Percentiles rank a stretch among this genome's conserved stretches.
These are phyloP conservation scores for Camillea tinctor DNA, from an alignment of 2,329 filamentous ascomycete genomes.

Conservation along the genomic window DNA sequence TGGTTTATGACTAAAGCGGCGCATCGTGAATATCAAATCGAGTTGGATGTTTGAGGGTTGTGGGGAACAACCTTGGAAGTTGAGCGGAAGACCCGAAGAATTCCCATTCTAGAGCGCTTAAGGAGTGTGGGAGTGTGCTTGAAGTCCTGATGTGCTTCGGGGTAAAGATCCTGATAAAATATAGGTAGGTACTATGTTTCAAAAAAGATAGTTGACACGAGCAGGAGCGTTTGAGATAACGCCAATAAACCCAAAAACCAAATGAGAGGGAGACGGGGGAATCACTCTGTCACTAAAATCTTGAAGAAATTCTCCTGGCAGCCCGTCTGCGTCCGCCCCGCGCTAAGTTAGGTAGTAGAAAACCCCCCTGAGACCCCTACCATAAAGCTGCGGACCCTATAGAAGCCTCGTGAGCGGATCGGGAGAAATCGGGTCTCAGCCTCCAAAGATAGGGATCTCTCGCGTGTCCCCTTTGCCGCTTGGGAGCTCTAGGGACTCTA, in stretches of 20 bases:
- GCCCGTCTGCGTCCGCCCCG: background rate
- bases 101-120: background rate
- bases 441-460: no score
- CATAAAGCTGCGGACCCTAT: background rate
- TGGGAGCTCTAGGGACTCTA: background rate
- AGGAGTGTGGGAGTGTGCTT: no score
- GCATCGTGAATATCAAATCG: background rate
- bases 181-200: background rate
- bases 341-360: background rate
- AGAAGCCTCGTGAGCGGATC: slow-evolving; percentile 1
- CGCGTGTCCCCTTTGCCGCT: no score
- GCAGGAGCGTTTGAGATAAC: no score
- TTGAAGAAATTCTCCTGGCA: background rate
- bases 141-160: background rate
- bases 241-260: background rate
- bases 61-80: no score
- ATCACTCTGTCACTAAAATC: no score
- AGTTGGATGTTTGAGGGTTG: background rate
- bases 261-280: background rate
- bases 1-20: background rate
- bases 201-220: background rate
- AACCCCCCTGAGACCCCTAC: background rate
- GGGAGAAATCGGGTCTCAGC: slow-evolving; percentile 3
- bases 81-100: no score
- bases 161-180: background rate